These are phyloP conservation scores for Dryas alaskensis DNA, from an alignment of 306 rosid genomes.

Conservation along the genomic window DNA sequence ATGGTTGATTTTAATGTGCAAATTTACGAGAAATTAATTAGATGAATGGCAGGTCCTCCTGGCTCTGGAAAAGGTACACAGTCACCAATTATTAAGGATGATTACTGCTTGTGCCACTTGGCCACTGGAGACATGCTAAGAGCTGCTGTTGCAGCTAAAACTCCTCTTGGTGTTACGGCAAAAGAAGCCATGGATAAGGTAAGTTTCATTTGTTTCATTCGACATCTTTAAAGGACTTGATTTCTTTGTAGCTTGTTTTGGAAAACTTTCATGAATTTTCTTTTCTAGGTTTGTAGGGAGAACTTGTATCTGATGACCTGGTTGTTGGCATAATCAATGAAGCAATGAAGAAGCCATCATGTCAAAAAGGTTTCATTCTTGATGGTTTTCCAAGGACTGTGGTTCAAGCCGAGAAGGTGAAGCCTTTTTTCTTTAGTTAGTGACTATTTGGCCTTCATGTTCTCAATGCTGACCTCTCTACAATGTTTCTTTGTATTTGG, in stretches of 20 bases:
- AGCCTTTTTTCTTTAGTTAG: conserved; percentile 6
- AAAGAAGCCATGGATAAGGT: conserved; percentile 98
- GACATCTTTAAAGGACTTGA: too few relatives aligned
- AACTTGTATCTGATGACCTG: conserved; percentile 92
- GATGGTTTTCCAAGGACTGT: conserved; percentile 97
- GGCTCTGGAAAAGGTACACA: conserved; percentile 99
- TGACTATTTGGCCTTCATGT: background rate
- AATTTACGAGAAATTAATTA: too few relatives aligned
- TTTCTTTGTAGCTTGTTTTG: background rate
- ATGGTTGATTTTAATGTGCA: too few relatives aligned
- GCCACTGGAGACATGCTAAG: conserved; percentile 99
- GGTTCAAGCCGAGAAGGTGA: conserved; percentile 89
- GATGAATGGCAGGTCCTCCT: conserved; percentile 74
- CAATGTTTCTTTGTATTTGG: background rate
- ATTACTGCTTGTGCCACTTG: conserved; percentile 93
- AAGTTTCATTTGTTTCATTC: background rate
- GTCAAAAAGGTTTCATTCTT: conserved; percentile 96
- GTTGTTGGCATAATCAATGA: conserved; percentile 95
- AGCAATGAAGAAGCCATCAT: conserved; percentile 86
- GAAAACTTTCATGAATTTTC: conserved; percentile 20
- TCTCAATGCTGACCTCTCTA: too few relatives aligned
- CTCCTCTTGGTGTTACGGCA: conserved; percentile 91
- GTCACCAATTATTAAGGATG: conserved; percentile 93
- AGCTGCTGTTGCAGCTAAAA: conserved; percentile 89
- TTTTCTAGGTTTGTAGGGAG: conserved; percentile 48